Base-by-base conservation (phyloP, 257 asterid species). In the Petunia secreta region DNA sequence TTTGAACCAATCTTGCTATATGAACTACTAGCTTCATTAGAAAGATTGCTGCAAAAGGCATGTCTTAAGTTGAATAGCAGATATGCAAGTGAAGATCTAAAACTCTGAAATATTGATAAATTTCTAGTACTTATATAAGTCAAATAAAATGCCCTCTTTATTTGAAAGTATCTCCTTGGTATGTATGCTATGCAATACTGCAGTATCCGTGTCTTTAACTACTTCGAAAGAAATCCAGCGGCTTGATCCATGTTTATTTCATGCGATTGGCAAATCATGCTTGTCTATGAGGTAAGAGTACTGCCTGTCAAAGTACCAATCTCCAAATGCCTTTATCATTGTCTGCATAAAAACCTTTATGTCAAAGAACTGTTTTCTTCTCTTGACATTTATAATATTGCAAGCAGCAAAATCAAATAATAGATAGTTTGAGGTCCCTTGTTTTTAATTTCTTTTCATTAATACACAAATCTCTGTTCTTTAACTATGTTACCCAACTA, bases 301-400 rank as follows among this genome's bases (percentile, higher is more conserved):
- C 1, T 65, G 36, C 5, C 74, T 39, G 4, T 65, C 50, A 65
- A 65, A 65, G 50, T 64, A 64, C 73, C 11, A 64, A 64, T 64
- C 50, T 39, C 73, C 36, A 64, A 64, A 39, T 65, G 73, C 73
- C 73, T 65, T 65, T 38, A 39, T 14, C 73, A 65, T 39, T 65
- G 52, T 39, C 73, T 39, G 52, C 73, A 39, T 39, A 65, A 13
- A 65, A 65, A 39, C 73, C 25, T 64, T 38, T 14, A 38, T 64
- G 11, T 25, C 25, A 25, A 25, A 25, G 25, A 25, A 25, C 25
- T 25, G 25, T 25, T 25, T 25, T 25, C 25, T 25, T 25, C 25
- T 25, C 25, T 25, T 25, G 25, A 25, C 25, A 25, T 25, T 25
- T 25, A 25, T 25, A 25, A 25, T 25, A 25, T 25, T 25, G 25